A percentile compares a stretch with the other conserved stretches of the same genome.
Evolutionary conservation across 1,284 basidiomycete genomes (phyloP).

Genomic region (Leccinum angustisporum): DNA sequence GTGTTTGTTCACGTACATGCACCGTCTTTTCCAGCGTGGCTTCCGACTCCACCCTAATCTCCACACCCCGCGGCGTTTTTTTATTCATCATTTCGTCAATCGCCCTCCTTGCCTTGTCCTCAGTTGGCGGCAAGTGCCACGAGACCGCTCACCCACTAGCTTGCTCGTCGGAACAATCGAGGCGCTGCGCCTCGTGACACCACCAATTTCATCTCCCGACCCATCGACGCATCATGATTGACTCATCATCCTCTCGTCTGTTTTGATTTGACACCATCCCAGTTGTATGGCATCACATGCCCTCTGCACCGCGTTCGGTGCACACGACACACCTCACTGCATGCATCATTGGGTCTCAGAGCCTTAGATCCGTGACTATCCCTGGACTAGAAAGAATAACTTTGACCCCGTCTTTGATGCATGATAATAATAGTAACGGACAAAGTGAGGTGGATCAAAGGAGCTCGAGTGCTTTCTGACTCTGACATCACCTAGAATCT

Average conservation of each 20-base stretch:
- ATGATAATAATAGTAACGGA: not conserved
- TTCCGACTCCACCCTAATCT: constrained; percentile 34
- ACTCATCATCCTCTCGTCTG: constrained; percentile 16
- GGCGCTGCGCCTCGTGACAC: constrained; percentile 27
- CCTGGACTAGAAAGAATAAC: constrained; percentile 8
- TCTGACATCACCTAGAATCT: constrained; percentile 22
- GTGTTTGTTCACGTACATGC: constrained; percentile 38
- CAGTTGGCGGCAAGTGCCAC: constrained; percentile 19
- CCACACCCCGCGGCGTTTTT: constrained; percentile 33
- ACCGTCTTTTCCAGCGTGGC: constrained; percentile 32
- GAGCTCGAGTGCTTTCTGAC: constrained; percentile 15
- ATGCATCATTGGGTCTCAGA: not conserved
- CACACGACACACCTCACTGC: constrained; percentile 3
- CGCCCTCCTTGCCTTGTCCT: constrained; percentile 14
- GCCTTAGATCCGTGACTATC: not conserved
- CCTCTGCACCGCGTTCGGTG: constrained; percentile 5
- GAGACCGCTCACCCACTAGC: constrained; percentile 4
- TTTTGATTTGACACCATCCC: constrained; percentile 25
- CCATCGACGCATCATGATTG: constrained; percentile 25
- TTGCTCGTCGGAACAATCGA: constrained; percentile 19
- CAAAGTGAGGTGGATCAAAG: not conserved
- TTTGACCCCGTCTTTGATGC: constrained; percentile 1
- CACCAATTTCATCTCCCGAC: constrained; percentile 24
- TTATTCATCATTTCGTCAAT: constrained; percentile 17
- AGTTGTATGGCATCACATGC: constrained; percentile 27